Evolutionary conservation across 208 protist species (phyloP), one percentile per base, ranked within the genome.

Genomic region (Angomonas deanei): DNA sequence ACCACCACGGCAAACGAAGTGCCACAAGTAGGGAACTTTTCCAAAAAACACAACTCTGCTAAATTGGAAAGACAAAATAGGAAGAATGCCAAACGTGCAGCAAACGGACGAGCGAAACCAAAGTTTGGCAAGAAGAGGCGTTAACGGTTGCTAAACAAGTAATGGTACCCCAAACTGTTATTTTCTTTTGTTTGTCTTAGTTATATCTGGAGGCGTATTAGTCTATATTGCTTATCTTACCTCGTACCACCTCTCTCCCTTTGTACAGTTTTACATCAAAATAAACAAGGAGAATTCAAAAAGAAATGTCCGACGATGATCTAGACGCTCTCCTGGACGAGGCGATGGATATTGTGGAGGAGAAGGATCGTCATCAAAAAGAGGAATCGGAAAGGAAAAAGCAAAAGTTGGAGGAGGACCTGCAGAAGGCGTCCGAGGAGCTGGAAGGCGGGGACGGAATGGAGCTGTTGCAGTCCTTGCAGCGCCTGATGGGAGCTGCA

Each of bases 321-420:
- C 68, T 94, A 21, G 88, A 94, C 65, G 82, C 66, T 3, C 75
- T 94, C 33, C 83, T 94, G 32, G 82, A 92, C 61, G 84, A 91
- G 58, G 83, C 80, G 34, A 76, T 94, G 57, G 81, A 90, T 56
- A 86, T 83, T 26, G 76, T 94, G 33, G 76, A 91, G 31, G 74
- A 90, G 47, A 72, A 93, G 64, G 83, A 93, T 30, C 70, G 74
- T 47, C 59, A 75, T 55, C 74, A 89, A 39, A 70, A 93, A 46
- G 82, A 88, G 61, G 64, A 75, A 36, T 70, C 74, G 0, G 68
- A 84, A 48, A 49, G 64, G 56, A 72, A 75, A 8, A 73, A 90
- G 26, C 78, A 80, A 2, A 67, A 72, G 48, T 64, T 84, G 1
- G 76, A 88, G 34, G 70, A 69, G 24, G 78, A 91, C 17, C 26